Evolutionary conservation across 441 rosid species (phyloP), one percentile per base, ranked within the genome.

Genomic region (Euphorbia schlechtendalii): DNA sequence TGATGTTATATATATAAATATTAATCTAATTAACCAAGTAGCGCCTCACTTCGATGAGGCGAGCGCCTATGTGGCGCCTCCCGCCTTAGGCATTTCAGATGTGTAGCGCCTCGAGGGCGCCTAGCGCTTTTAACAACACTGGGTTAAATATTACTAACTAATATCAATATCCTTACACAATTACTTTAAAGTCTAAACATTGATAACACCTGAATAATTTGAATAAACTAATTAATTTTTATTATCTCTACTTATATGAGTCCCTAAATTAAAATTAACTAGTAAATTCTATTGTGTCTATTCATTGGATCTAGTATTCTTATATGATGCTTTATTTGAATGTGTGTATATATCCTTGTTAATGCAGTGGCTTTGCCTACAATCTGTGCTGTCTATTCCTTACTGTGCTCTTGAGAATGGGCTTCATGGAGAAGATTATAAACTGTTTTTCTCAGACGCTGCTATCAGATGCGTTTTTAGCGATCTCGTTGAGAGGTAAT

Each of bases 331-430:
- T 34, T 32, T 22, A 40, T 24, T 40, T 60, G 48, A 22, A 63
- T 34, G 59, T 60, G 41, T 51, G 34, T 32, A 72, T 69, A 21
- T 49, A 66, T 68, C 70, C 21, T 77, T 38, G 38, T 57, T 83
- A 64, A 63, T 81, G 64, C 82, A 94, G 99, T 94, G 99, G 99
- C 78, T 78, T 71, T 85, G 96, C 77, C 80, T 94, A 70, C 96
- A 94, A 74, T 84, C 84, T 69, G 74, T 89, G 55, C 72, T 94
- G 68, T 87, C 86, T 45, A 69, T 90, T 76, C 87, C 89, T 76
- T 69, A 18, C 68, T 66, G 66, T 71, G 80, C 79, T 62, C 60
- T 73, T 71, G 78, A 74, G 75, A 81, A 75, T 73, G 84, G 86
- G 73, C 74, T 83, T 58, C 77, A 68, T 68, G 65, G 70, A 56